Evolutionary conservation across 495 filamentous ascomycete species (phyloP).

Genomic region (Penicillium robsamsonii): DNA sequence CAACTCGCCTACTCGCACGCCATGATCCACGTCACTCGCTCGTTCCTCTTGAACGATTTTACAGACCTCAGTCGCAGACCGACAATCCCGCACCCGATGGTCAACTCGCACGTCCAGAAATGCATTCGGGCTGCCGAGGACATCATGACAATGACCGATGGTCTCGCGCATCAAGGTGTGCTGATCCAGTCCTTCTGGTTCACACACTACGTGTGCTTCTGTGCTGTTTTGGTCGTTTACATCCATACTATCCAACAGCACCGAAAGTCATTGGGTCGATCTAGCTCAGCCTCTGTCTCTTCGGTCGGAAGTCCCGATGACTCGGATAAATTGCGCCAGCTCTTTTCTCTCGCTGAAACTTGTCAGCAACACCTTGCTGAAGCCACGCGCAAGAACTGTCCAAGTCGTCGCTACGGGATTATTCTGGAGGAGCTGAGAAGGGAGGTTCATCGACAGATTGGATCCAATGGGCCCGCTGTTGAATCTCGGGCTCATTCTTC

Average conservation of each 20-base stretch:
- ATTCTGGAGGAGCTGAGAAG: slow-evolving; percentile 48
- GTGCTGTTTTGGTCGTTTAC: slow-evolving; percentile 53
- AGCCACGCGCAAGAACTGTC: slow-evolving; percentile 49
- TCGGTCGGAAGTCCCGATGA: slow-evolving; percentile 25
- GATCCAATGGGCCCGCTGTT: slow-evolving; percentile 16
- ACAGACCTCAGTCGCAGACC: slow-evolving; percentile 42
- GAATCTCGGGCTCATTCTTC: slow-evolving; percentile 3
- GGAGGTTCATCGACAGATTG: slow-evolving; percentile 43
- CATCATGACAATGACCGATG: slow-evolving; percentile 39
- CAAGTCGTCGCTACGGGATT: slow-evolving; percentile 52
- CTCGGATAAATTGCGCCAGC: slow-evolving; percentile 23
- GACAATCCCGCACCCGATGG: slow-evolving; percentile 29
- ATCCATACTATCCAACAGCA: slow-evolving; percentile 55
- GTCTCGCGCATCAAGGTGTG: slow-evolving; percentile 37
- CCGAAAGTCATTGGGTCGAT: slow-evolving; percentile 22
- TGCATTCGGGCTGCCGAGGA: slow-evolving; percentile 47
- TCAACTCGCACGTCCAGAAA: slow-evolving; percentile 38
- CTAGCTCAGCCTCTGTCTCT: slow-evolving; percentile 18
- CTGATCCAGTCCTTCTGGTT: slow-evolving; percentile 51
- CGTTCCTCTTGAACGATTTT: slow-evolving; percentile 54
- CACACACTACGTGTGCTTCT: slow-evolving; percentile 55
- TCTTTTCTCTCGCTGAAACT: slow-evolving; percentile 43
- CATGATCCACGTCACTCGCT: slow-evolving; percentile 55
- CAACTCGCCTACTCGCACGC: slow-evolving; percentile 53
- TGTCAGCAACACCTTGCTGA: slow-evolving; percentile 50